Evolutionary conservation across 768 basidiomycete species (phyloP), one percentile per base, ranked within the genome.

Genomic region (Tricholoma terreum): DNA sequence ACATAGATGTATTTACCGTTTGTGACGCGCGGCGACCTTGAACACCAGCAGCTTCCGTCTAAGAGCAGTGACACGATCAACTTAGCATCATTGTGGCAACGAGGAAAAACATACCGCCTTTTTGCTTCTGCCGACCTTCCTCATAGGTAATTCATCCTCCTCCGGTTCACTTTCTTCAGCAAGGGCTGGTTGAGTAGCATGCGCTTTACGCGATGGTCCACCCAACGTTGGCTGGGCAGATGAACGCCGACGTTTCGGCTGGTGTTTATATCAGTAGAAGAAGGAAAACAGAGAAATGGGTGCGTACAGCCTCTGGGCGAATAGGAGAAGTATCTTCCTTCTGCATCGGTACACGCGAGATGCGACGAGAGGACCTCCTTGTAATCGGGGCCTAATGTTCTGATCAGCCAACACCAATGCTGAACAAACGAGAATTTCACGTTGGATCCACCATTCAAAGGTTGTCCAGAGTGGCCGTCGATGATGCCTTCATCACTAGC

Each of bases 401-500:
- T 49, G 30, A 31, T 49, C 14, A 49, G 46, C 27, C 45, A 46
- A 49, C 15, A 15, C n/a, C 46, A 49, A 49, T 17, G 8, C 15
- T 27, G n/a, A 17, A 30, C 30, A 21, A 31, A 8, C n/a, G 30
- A 46, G 30, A 46, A 14, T 24, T 22, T 34, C 46, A 10, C 57
- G 34, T 42, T 24, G 56, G 56, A 55, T 38, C 45, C 50, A 56
- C 52, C 31, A 19, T 40, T 53, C 58, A 93, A 70, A 34, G 81
- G 86, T 67, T 80, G 71, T n/a, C 92, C 92, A 6, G 92, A 92
- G n/a, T 85, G 60, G 19, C 92, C 92, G 69, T 94, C 89, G 36
- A 76, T 84, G 52, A 94, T 93, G 4, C 91, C 92, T 55, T 90
- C 86, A 58, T 90, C 88, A 64, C 90, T 92, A 5, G 92, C 85